A percentile compares a stretch with the other conserved stretches of the same genome.
Evolutionary conservation across 805 yeast genomes (phyloP).

Genomic region (Helenozyma baotianmanensis): DNA sequence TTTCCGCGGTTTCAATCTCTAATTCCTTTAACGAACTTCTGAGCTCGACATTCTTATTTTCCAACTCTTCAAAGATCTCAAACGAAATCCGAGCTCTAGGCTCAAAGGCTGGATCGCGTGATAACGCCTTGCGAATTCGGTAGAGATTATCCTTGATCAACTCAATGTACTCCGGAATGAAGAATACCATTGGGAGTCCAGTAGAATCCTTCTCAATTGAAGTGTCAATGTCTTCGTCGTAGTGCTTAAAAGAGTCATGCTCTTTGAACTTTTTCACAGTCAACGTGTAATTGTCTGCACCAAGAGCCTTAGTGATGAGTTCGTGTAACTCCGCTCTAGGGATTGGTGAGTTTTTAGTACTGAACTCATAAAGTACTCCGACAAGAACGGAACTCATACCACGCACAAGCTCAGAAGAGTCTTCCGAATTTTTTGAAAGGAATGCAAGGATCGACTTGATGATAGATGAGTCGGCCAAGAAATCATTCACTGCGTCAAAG

Average conservation of each 20-base stretch:
- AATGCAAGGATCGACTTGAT: slow-evolving; percentile 65
- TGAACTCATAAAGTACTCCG: slow-evolving; percentile 79
- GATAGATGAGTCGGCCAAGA: slow-evolving; percentile 63
- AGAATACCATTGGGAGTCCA: slow-evolving; percentile 82
- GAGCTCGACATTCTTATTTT: slow-evolving; percentile 29
- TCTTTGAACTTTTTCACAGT: slow-evolving; percentile 72
- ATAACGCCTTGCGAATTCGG: slow-evolving; percentile 66
- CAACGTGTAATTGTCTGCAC: slow-evolving; percentile 72
- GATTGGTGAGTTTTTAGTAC: slow-evolving; percentile 56
- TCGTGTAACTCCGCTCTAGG: slow-evolving; percentile 57
- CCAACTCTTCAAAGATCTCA: slow-evolving; percentile 50
- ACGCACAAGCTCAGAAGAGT: slow-evolving; percentile 51
- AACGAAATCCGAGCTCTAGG: slow-evolving; percentile 65
- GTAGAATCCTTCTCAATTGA: slow-evolving; percentile 57
- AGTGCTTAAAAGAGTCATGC: slow-evolving; percentile 48
- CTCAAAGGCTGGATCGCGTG: slow-evolving; percentile 68
- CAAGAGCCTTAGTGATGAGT: slow-evolving; percentile 65
- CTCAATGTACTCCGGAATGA: slow-evolving; percentile 58
- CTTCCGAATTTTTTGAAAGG: slow-evolving; percentile 46
- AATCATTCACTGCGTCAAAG: slow-evolving; percentile 66
- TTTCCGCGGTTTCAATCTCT: slow-evolving; percentile 14
- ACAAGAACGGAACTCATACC: slow-evolving; percentile 69
- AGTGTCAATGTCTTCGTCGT: slow-evolving; percentile 26
- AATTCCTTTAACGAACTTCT: slow-evolving; percentile 20
- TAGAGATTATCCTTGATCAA: slow-evolving; percentile 64